Base-by-base conservation (phyloP, 148 eudicot species). In the Dianthus caryophyllus region DNA sequence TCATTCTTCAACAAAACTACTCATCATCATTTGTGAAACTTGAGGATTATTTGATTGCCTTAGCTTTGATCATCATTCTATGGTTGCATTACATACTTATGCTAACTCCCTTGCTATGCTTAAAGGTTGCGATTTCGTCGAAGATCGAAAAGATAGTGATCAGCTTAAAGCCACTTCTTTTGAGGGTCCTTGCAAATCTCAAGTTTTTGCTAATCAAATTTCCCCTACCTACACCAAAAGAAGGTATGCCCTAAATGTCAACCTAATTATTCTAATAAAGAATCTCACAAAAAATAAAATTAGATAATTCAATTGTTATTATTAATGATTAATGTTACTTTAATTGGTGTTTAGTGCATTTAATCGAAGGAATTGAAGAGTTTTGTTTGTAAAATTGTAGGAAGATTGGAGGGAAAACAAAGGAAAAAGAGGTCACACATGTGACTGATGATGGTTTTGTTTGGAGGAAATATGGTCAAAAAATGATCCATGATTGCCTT, bases 401-500 rank as follows among this genome's bases (percentile, higher is more conserved):
- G n/a, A n/a, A n/a, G n/a, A n/a, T n/a, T n/a, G n/a, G n/a, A n/a
- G n/a, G n/a, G n/a, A n/a, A 76, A 67, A 43, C 68, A 71, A 10
- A 22, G 48, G 47, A 38, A 29, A 14, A 41, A 8, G 79, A 59
- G 29, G 60, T 41, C 49, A 20, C 68, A 26, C 61, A 26, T 17
- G 51, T 70, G 25, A 60, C 49, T 1, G 76, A 69, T 60, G 83
- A 79, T 69, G 79, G 83, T 12, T 61, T 25, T 72, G 77, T 68
- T 64, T 79, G 82, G 82, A 79, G 82, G 53, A 79, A 79, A 75
- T 79, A 79, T 73, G 82, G 82, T 0, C 82, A 79, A 25, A 79
- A 79, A 65, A 30, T 14, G 6, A 79, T 79, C n/a, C 73, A 41
- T 17, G 30, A 72, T 18, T 15, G 59, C 14, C 15, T n/a, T 0